Evolutionary conservation across 2,329 filamentous ascomycete genomes (phyloP).

Genomic region (Diaporthe sp.): DNA sequence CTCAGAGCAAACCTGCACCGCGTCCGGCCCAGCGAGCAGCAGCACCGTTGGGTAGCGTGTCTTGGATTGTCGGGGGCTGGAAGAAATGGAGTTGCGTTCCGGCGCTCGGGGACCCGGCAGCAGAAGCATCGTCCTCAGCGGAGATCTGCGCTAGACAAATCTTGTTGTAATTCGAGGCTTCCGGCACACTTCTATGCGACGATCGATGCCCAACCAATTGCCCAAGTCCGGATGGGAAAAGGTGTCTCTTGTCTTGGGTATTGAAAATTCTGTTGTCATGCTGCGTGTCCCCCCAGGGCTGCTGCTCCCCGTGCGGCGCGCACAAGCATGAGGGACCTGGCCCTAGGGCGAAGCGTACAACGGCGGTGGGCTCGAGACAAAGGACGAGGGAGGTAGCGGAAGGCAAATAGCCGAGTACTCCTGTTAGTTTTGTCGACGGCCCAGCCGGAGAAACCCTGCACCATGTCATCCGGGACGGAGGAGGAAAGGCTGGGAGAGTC

Average conservation of each 20-base stretch:
- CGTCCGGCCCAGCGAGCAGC: constrained; percentile 8
- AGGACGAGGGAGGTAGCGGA: constrained; percentile 27
- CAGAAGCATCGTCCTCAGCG: constrained; percentile 27
- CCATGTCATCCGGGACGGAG: constrained; percentile 51
- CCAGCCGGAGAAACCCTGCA: constrained; percentile 52
- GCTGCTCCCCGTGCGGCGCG: constrained; percentile 14
- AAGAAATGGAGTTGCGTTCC: constrained; percentile 30
- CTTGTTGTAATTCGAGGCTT: constrained; percentile 27
- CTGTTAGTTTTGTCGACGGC: constrained; percentile 44
- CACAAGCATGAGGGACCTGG: constrained; percentile 33
- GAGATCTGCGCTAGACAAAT: constrained; percentile 29
- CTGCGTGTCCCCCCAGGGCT: not conserved
- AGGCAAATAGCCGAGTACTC: constrained; percentile 39
- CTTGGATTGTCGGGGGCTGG: constrained; percentile 32
- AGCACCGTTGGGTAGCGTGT: constrained; percentile 27
- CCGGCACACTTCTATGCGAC: constrained; percentile 17
- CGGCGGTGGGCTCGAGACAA: constrained; percentile 40
- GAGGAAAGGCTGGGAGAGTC: constrained; percentile 41
- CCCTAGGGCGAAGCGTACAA: constrained; percentile 24
- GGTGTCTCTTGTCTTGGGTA: constrained; percentile 40
- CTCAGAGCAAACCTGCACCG: not conserved
- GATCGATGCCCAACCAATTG: constrained; percentile 42
- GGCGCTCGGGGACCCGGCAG: constrained; percentile 27
- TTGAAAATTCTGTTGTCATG: constrained; percentile 40
- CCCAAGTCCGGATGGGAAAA: constrained; percentile 35